phyloP scores from a whole-genome alignment of 495 filamentous ascomycete genomes.

The Xylaria castorea region DNA sequence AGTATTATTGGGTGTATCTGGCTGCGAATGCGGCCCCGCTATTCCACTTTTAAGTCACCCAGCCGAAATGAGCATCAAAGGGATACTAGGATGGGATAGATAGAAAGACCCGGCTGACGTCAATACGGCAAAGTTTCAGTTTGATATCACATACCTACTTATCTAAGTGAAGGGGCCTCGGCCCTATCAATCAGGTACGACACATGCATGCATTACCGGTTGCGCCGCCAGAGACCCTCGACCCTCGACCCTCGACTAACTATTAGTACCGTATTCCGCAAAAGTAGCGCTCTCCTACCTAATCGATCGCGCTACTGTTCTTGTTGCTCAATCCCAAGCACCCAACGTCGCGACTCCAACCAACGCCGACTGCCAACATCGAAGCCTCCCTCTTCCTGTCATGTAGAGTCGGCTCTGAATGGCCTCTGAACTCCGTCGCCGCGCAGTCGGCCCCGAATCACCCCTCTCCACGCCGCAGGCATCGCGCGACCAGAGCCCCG shows the following conservation, averaged over 20 bases:
- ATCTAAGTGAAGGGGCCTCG: slow-evolving; percentile 21
- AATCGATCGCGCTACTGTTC: not conserved
- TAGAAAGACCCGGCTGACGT: slow-evolving; percentile 15
- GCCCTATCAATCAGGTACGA: slow-evolving; percentile 29
- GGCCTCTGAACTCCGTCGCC: slow-evolving; percentile 58
- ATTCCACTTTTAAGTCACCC: no score
- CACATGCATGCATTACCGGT: not conserved
- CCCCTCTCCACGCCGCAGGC: slow-evolving; percentile 30
- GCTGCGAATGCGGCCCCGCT: no score
- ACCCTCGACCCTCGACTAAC: no score
- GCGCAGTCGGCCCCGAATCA: slow-evolving; percentile 44
- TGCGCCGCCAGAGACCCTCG: not conserved
- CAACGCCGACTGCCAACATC: not conserved
- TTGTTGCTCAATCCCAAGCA: not conserved
- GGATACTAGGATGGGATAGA: slow-evolving; percentile 1
- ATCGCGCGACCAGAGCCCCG: slow-evolving; percentile 52
- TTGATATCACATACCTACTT: slow-evolving; percentile 27
- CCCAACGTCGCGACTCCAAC: not conserved
- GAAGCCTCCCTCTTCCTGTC: slow-evolving; percentile 9
- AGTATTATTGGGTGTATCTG: no score
- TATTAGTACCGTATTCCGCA: not conserved
- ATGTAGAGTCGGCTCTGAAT: slow-evolving; percentile 41
- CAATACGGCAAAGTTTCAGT: slow-evolving; percentile 29
- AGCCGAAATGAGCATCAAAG: no score
- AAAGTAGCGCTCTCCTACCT: not conserved